Evolutionary conservation across 2,329 filamentous ascomycete species (phyloP), one percentile per base, ranked within the genome.

Genomic region (Gliomastix tumulicola): DNA sequence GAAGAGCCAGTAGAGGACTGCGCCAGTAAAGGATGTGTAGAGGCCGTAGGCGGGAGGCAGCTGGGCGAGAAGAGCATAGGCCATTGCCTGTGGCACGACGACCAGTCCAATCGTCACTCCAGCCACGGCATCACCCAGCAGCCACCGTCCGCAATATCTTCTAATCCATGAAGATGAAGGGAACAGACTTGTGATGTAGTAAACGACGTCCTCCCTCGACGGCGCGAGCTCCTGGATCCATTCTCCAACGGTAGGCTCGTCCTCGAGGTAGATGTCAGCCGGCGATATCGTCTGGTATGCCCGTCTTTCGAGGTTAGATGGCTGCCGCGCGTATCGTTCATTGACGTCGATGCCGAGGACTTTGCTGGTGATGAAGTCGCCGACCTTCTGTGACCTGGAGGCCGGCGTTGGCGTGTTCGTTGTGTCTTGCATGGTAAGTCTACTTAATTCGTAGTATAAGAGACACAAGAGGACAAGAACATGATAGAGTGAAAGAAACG

Each of bases 1-100:
- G 52, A 89, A 89, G 39, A 87, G 74, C 84, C 84, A 89, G 61
- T 90, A 90, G 36, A 88, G 68, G 36, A 87, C 61, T 21, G 86
- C 83, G 34, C 85, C 85, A 56, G 88, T 84, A 51, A 90, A 90
- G 1, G 84, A 88, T 0, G 85, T 86, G 59, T 90, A 90, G 0
- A 90, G 65, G 23, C 85, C 85, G 49, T 76, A 89, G 47, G 88
- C 72, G 4, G 79, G 71, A 0, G 71, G 68, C 13, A 90, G 64
- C 30, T 78, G 66, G 18, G 85, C 85, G 17, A 90, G 67, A 22
- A 79, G 63, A 11, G 85, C 84, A 53, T 90, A 90, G 1, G 84
- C 84, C 81, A 89, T 84, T 39, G 81, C 79, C 59, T 89, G 85
- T 5, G 84, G 84, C 32, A 88, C 79, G 20, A 88, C 82, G 11